Base-by-base conservation (phyloP, 441 rosid species). In the Brassica balearica region DNA sequence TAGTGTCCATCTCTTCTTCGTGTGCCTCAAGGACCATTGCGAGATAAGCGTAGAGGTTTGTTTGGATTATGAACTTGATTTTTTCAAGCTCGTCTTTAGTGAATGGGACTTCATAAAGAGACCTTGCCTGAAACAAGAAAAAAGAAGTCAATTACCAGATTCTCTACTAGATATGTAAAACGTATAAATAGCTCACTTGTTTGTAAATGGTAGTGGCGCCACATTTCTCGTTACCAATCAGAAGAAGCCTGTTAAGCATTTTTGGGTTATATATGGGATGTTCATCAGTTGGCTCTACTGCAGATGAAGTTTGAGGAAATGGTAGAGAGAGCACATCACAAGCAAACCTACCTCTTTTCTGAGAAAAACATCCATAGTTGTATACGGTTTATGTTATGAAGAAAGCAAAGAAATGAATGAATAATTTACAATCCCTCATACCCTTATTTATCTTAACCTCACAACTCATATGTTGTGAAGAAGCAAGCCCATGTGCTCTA, bases 151-250 rank as follows among this genome's bases (percentile, higher is more conserved):
- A 22, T 65, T 9, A 9, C 48, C 17, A 12, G 23, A 55, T 55
- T 55, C 61, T 55, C 9, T 14, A 51, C 58, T 58, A 56, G 10
- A 56, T 32, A 19, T 63, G 43, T 41, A 2, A 7, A 74, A 53
- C 17, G 36, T 32, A 32, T 23, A 2, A 23, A 36, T 64, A 36
- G 43, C 81, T 77, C 63, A 85, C 92, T 87, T 90, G 92, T 83
- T 88, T 90, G 82, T 87, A 88, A 63, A 90, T 77, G 22, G 95
- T 87, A 65, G 90, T 87, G 3, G 90, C 87, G 81, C 95, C 95
- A 22, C 90, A 86, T 73, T 88, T 88, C 58, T 85, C 81, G 34
- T 81, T 84, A 75, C 95, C 92, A 29, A 88, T 84, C 58, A 90
- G 84, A 76, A 90, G 89, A 83, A 90, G 85, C 62, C 76, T 88